Percentiles rank a stretch among this genome's conserved stretches.
These are phyloP conservation scores for Fistulinella prunicolor DNA, from an alignment of 768 basidiomycete species.

Conservation along the genomic window DNA sequence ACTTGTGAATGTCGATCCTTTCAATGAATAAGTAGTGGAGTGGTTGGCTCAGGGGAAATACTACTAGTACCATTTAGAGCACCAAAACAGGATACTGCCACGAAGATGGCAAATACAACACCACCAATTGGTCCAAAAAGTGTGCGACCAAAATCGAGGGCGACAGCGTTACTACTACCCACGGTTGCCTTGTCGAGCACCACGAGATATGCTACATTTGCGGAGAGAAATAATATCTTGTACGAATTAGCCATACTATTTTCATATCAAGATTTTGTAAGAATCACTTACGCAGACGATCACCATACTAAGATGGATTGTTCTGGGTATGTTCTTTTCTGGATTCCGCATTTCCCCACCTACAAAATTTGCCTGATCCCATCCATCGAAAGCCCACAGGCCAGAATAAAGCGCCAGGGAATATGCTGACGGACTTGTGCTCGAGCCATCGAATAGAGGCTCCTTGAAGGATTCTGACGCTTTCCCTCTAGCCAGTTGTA, in stretches of 20 bases:
- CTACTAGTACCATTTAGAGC: slow-evolving; percentile 78
- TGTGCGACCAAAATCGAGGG: slow-evolving; percentile 87
- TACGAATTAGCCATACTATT: slow-evolving; percentile 1
- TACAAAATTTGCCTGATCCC: slow-evolving; percentile 92
- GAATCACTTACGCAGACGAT: slow-evolving; percentile 60
- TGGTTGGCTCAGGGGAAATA: slow-evolving; percentile 6
- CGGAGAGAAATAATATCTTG: slow-evolving; percentile 72
- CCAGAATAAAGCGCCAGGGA: slow-evolving; percentile 95
- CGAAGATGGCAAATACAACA: slow-evolving; percentile 82
- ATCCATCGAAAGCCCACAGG: slow-evolving; percentile 94
- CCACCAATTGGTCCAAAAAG: slow-evolving; percentile 88
- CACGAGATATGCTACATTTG: slow-evolving; percentile 89
- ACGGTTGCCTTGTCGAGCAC: slow-evolving; percentile 82
- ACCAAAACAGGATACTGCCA: slow-evolving; percentile 93
- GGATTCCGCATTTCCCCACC: slow-evolving; percentile 84
- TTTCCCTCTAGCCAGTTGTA: slow-evolving; percentile 70
- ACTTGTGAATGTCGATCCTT: slow-evolving; percentile 70
- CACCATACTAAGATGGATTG: slow-evolving; percentile 88
- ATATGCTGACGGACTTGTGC: slow-evolving; percentile 77
- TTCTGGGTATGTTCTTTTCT: slow-evolving; percentile 81
- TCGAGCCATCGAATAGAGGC: slow-evolving; percentile 71
- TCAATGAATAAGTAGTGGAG: slow-evolving; percentile 6
- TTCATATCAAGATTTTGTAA: neutral
- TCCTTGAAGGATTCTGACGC: slow-evolving; percentile 64
- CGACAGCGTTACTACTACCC: slow-evolving; percentile 80